Percentiles rank a stretch among this genome's conserved stretches.
Conservation (phyloP, 352 stramenopile genomes). For the Pythium sukuiense region DNA sequence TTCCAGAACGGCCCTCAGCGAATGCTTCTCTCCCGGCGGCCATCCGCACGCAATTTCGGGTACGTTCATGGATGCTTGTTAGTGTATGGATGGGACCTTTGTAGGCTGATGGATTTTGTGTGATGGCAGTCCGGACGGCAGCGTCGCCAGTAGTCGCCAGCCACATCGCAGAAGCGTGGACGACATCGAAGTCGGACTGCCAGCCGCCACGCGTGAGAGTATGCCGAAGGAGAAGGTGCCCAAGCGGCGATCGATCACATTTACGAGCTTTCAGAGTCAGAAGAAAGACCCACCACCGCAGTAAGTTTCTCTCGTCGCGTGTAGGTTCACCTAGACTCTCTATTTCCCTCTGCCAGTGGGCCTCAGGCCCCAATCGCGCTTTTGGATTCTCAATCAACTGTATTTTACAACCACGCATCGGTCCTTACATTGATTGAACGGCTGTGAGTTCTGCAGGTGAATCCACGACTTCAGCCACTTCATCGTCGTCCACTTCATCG, state of each 20-base stretch:
- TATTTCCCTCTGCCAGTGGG: neutral
- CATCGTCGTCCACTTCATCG: neutral
- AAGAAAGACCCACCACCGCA: conserved; percentile 23
- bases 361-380: neutral
- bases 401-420: conserved; percentile 1
- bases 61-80: conserved; percentile 12
- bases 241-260: conserved; percentile 80
- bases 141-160: conserved; percentile 3
- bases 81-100: too few relatives aligned
- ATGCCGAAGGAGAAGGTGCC: conserved; percentile 45
- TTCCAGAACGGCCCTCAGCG: conserved; percentile 53
- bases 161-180: conserved; percentile 55
- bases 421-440: conserved; percentile 13
- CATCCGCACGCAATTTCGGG: conserved; percentile 40
- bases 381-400: conserved; percentile 17
- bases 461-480: conserved; percentile 7
- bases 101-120: neutral
- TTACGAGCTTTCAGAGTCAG: conserved; percentile 56
- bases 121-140: neutral
- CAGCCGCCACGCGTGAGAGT: conserved; percentile 44
- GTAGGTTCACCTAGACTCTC: neutral
- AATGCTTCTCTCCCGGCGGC: conserved; percentile 53
- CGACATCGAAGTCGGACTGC: conserved; percentile 77
- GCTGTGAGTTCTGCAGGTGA: conserved; percentile 8
- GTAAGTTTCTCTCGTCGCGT: conserved; percentile 1